Conservation (phyloP, 2,329 filamentous ascomycete species). For the Fusarium sp. region DNA sequence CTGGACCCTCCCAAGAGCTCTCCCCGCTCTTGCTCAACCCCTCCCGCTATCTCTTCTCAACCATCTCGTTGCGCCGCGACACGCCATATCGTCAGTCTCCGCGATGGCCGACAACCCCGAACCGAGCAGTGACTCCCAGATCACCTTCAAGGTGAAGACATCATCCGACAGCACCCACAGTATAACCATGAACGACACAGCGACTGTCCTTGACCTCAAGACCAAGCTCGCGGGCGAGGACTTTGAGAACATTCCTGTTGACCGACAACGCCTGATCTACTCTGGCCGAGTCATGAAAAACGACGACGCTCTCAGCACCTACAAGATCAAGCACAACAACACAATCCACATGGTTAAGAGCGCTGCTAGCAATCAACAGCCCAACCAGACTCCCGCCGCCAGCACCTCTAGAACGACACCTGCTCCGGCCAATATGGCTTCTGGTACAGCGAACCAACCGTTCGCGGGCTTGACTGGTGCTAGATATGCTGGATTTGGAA, state of each 20-base stretch:
- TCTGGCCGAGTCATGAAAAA: conserved; percentile 98
- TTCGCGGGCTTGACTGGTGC: conserved; percentile 92
- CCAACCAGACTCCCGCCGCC: conserved; percentile 46
- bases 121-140: conserved; percentile 74
- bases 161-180: conserved; percentile 88
- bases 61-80: conserved; percentile 36
- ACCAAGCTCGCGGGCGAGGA: conserved; percentile 84
- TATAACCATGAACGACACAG: conserved; percentile 81
- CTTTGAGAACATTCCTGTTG: conserved; percentile 86
- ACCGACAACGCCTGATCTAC: conserved; percentile 96
- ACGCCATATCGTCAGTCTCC: conserved; percentile 24
- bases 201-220: conserved; percentile 88
- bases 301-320: conserved; percentile 82
- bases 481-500: conserved; percentile 86
- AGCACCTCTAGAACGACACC: conserved; percentile 59
- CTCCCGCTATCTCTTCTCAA: conserved; percentile 28
- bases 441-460: conserved; percentile 87
- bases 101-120: conserved; percentile 75
- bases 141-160: conserved; percentile 99
- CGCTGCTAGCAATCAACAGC: conserved; percentile 82
- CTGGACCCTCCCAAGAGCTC: conserved; percentile 4
- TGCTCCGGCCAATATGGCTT: conserved; percentile 80
- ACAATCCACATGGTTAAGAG: conserved; percentile 98
- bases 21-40: conserved; percentile 17
- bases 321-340: conserved; percentile 97